Evolutionary conservation across 164 flowering plant genomes (phyloP).

Genomic region (Dillenia suffruticosa): DNA sequence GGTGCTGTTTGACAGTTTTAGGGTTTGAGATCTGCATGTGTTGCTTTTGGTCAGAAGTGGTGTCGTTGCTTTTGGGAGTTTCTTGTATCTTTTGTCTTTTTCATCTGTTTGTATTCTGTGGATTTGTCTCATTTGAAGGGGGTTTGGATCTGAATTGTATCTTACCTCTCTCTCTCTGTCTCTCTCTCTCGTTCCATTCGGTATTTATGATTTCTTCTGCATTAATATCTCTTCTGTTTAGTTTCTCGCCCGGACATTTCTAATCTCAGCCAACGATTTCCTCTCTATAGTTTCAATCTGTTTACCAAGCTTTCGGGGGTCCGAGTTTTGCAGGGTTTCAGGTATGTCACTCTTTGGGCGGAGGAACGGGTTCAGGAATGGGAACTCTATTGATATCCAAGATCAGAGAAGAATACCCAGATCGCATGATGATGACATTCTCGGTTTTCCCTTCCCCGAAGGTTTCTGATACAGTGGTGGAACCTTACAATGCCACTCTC

Average conservation of each 20-base stretch:
- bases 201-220: too few species aligned
- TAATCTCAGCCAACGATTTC: not conserved
- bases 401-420: constrained; percentile 39
- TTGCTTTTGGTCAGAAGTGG: too few species aligned
- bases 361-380: constrained; percentile 36
- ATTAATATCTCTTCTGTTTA: too few species aligned
- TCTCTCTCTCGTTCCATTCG: too few species aligned
- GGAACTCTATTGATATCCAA: constrained; percentile 32
- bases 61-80: too few species aligned
- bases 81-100: too few species aligned
- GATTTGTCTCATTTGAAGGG: too few species aligned
- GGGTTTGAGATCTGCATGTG: too few species aligned
- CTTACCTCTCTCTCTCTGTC: too few species aligned
- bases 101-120: too few species aligned
- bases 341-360: constrained; percentile 36
- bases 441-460: constrained; percentile 35
- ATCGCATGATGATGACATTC: constrained; percentile 38
- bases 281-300: not conserved
- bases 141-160: too few species aligned
- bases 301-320: not conserved
- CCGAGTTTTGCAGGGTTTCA: constrained; percentile 19
- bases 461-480: constrained; percentile 40
- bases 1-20: too few species aligned
- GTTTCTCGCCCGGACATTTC: not conserved
- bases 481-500: constrained; percentile 39